Percentiles rank a stretch among this genome's conserved stretches.
These are phyloP conservation scores for Adansonia gregorii DNA, from an alignment of 441 rosid species.

Conservation along the genomic window DNA sequence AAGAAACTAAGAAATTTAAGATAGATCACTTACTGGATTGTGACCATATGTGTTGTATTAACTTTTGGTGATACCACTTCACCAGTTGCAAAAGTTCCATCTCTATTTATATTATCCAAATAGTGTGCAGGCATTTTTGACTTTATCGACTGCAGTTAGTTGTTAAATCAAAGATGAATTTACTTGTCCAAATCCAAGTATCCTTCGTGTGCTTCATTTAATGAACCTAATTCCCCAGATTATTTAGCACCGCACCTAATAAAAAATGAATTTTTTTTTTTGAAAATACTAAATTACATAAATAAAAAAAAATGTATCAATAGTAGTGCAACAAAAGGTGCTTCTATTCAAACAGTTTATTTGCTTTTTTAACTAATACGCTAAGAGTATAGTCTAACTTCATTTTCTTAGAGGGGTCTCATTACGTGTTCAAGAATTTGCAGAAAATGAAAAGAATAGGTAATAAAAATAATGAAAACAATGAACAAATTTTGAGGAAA, in stretches of 20 bases:
- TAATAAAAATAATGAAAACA: too few species aligned
- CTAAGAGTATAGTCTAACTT: neutral
- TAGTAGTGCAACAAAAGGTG: constrained; percentile 14
- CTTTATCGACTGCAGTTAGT: constrained; percentile 72
- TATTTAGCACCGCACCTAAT: constrained; percentile 78
- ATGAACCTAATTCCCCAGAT: constrained; percentile 74
- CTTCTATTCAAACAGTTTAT: neutral
- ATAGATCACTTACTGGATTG: constrained; percentile 64
- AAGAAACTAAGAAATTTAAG: constrained; percentile 23
- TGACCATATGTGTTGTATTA: constrained; percentile 75
- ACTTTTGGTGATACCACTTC: constrained; percentile 80
- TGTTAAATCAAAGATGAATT: constrained; percentile 88
- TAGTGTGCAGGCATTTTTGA: constrained; percentile 85
- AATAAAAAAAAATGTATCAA: constrained; percentile 14
- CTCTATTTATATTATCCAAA: constrained; percentile 72
- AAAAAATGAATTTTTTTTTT: neutral
- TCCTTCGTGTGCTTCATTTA: constrained; percentile 80
- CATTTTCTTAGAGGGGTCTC: neutral
- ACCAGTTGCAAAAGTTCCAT: constrained; percentile 89
- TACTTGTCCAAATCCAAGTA: constrained; percentile 89
- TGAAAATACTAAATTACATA: neutral
- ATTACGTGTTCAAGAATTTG: too few species aligned
- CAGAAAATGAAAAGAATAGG: too few species aligned
- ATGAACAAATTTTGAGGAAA: too few species aligned
- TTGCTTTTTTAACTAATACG: neutral